phyloP scores from a whole-genome alignment of 805 yeast genomes.

The Scheffersomyces spartinae region DNA sequence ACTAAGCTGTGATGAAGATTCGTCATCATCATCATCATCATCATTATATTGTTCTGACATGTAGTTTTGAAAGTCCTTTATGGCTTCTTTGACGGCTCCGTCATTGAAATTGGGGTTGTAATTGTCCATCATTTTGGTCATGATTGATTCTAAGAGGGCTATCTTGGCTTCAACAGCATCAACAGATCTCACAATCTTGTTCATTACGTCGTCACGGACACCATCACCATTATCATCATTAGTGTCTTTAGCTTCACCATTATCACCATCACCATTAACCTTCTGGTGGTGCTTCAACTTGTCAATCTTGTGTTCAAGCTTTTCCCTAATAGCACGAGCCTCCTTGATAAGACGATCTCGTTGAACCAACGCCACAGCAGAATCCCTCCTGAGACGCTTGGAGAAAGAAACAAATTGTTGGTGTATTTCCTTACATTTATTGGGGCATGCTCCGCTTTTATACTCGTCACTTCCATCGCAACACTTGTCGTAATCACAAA shows the following conservation, averaged over 20 bases:
- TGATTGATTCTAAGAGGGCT: too few relatives aligned
- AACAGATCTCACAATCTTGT: conserved; percentile 4
- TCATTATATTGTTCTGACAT: conserved; percentile 20
- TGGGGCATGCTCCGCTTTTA: conserved; percentile 35
- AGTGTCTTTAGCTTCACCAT: conserved; percentile 17
- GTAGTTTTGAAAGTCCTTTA: conserved; percentile 41
- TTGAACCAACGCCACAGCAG: conserved; percentile 2
- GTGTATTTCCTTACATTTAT: conserved; percentile 42
- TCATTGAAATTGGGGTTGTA: conserved; percentile 83
- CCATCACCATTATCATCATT: conserved; percentile 15
- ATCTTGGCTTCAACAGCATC: background rate
- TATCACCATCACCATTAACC: conserved; percentile 21
- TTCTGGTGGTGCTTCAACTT: conserved; percentile 7
- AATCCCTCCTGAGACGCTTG: background rate
- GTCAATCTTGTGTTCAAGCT: conserved; percentile 4
- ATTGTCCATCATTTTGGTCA: conserved; percentile 37
- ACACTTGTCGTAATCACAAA: conserved; percentile 79
- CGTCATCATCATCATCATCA: background rate
- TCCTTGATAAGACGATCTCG: conserved; percentile 1
- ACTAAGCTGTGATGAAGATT: background rate
- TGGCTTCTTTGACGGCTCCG: conserved; percentile 69
- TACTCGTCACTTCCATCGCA: conserved; percentile 93
- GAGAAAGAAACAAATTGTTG: conserved; percentile 15
- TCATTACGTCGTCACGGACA: conserved; percentile 5
- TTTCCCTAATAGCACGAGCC: background rate